Percentiles rank a stretch among this genome's conserved stretches.
Evolutionary conservation across 2,329 filamentous ascomycete species (phyloP).

Genomic region (Westerdykella ornata): DNA sequence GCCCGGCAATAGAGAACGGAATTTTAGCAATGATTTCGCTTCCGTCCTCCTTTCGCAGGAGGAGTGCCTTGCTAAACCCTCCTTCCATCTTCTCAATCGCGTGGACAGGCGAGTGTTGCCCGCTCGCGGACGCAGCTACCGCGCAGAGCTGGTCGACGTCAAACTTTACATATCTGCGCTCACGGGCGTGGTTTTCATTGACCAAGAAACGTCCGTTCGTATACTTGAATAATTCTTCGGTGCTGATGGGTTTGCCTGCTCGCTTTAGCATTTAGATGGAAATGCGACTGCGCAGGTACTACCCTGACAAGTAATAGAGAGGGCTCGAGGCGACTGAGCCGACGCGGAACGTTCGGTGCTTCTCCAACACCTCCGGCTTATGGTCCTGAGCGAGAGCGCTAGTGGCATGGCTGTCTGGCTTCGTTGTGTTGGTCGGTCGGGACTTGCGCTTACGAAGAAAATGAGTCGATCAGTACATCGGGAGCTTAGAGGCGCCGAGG

Average conservation of each 20-base stretch:
- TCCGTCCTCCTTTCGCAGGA: constrained; percentile 18
- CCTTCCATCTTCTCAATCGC: constrained; percentile 33
- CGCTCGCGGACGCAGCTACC: constrained; percentile 15
- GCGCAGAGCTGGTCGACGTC: constrained; percentile 25
- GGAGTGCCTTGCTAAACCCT: constrained; percentile 27
- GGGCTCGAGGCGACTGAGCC: background rate
- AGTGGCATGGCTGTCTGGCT: too few species aligned
- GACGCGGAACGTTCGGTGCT: too few species aligned
- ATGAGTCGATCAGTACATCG: too few species aligned
- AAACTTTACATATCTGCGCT: constrained; percentile 25
- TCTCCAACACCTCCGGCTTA: too few species aligned
- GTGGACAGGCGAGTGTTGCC: constrained; percentile 14
- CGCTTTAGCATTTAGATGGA: background rate
- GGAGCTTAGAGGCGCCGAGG: too few species aligned
- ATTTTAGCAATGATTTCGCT: constrained; percentile 13
- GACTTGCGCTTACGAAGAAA: too few species aligned
- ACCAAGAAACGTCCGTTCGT: constrained; percentile 26
- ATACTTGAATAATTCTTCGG: constrained; percentile 21
- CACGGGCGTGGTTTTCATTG: constrained; percentile 17
- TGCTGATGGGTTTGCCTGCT: constrained; percentile 9
- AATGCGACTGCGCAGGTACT: background rate
- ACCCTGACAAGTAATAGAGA: constrained; percentile 5
- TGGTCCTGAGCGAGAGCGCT: too few species aligned
- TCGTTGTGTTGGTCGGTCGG: too few species aligned
- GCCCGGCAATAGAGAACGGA: constrained; percentile 29